phyloP scores from a whole-genome alignment of 2,329 filamentous ascomycete species.

The Tolypocladium pustulatum region DNA sequence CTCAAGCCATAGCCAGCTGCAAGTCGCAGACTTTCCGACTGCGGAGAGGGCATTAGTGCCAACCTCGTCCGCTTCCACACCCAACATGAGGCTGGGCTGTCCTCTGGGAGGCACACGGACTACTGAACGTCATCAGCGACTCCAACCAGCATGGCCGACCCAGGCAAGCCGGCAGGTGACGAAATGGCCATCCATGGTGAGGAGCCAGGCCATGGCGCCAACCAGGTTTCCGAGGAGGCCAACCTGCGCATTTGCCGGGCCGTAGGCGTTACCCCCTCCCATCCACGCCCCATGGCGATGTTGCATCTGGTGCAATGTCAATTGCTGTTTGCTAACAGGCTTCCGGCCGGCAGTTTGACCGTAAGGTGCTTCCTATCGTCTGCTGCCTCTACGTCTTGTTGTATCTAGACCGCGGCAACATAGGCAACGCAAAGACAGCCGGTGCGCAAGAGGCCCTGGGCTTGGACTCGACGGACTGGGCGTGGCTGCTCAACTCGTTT shows the following conservation, averaged over 20 bases:
- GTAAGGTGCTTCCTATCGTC: background rate
- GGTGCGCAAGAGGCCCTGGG: constrained; percentile 10
- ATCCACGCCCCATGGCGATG: background rate
- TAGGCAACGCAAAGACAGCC: constrained; percentile 12
- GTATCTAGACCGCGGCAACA: constrained; percentile 7
- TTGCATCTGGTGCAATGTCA: background rate
- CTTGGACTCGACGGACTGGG: constrained; percentile 10
- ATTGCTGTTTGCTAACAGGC: background rate
- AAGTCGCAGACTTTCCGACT: background rate
- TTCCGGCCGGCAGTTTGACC: background rate
- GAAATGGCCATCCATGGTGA: background rate
- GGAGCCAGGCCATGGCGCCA: background rate
- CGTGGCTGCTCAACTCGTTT: constrained; percentile 15
- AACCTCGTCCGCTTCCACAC: background rate
- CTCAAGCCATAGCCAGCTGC: background rate
- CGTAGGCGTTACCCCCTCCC: background rate
- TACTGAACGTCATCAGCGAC: background rate
- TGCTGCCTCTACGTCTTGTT: constrained; percentile 4
- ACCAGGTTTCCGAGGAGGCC: background rate
- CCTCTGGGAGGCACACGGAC: background rate
- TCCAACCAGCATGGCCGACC: background rate
- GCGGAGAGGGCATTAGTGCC: background rate
- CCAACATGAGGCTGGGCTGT: background rate
- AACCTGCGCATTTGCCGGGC: background rate
- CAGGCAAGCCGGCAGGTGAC: background rate